Percentiles rank a stretch among this genome's conserved stretches.
Evolutionary conservation across 257 asterid species (phyloP).

Genomic region (Rauvolfia tetraphylla): DNA sequence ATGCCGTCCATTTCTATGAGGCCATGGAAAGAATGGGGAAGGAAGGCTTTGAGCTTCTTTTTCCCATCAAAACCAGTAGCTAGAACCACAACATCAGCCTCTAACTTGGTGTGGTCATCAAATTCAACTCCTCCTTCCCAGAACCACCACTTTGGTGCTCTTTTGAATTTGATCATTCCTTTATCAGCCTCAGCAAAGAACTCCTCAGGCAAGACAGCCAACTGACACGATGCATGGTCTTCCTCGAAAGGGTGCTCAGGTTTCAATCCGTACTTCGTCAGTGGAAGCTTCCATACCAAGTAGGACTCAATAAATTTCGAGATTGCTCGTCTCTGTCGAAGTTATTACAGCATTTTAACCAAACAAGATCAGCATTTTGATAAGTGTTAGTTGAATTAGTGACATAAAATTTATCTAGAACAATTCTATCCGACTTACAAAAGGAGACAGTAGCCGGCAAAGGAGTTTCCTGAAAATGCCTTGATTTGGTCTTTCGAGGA

Average conservation of each 20-base stretch:
- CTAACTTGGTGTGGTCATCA: slow-evolving; percentile 59
- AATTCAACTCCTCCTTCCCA: slow-evolving; percentile 72
- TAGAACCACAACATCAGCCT: slow-evolving; percentile 78
- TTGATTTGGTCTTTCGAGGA: slow-evolving; percentile 80
- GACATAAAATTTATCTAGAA: background rate
- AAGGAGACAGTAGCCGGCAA: slow-evolving; percentile 62
- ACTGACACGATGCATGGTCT: slow-evolving; percentile 89
- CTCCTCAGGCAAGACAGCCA: slow-evolving; percentile 86
- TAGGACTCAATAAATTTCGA: slow-evolving; percentile 74
- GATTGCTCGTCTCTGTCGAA: slow-evolving; percentile 48
- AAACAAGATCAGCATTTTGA: background rate
- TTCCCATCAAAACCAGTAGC: slow-evolving; percentile 90
- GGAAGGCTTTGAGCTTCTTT: slow-evolving; percentile 46
- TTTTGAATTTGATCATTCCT: slow-evolving; percentile 61
- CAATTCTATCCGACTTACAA: too few relatives aligned
- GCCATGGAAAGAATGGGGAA: slow-evolving; percentile 74
- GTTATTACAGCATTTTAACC: too few relatives aligned
- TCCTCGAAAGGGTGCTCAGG: slow-evolving; percentile 93
- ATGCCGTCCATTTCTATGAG: slow-evolving; percentile 63
- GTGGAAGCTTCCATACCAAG: slow-evolving; percentile 77
- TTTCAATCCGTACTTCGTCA: slow-evolving; percentile 69
- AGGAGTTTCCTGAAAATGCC: slow-evolving; percentile 54
- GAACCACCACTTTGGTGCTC: slow-evolving; percentile 71
- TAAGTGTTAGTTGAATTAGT: background rate
- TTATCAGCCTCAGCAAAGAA: slow-evolving; percentile 77